Conservation (phyloP, 2,329 filamentous ascomycete genomes). For the Aspergillus sp. region DNA sequence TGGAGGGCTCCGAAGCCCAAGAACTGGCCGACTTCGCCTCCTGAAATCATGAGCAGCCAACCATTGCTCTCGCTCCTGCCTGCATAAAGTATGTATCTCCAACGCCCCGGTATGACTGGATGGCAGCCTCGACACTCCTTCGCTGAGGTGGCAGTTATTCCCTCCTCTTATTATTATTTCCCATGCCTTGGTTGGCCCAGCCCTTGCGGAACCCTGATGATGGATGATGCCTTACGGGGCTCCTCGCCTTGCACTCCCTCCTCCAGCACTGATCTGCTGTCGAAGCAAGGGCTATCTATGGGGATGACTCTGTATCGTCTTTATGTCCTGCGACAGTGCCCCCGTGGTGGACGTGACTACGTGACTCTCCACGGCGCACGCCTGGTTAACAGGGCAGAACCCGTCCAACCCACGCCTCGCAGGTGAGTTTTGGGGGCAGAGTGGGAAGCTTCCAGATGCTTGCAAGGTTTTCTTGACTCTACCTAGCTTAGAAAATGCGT, state of each 20-base stretch:
- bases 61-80: conserved; percentile 20
- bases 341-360: not conserved
- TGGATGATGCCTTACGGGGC: conserved; percentile 9
- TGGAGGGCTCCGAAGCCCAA: conserved; percentile 8
- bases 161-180: conserved; percentile 8
- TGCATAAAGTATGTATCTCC: conserved; percentile 18
- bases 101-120: conserved; percentile 14
- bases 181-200: conserved; percentile 16
- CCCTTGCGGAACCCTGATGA: conserved; percentile 11
- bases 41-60: conserved; percentile 26
- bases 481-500: not conserved
- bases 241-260: not conserved
- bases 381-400: not conserved
- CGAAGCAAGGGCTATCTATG: conserved; percentile 8
- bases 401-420: conserved; percentile 2
- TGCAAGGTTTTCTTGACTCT: not conserved
- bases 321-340: not conserved
- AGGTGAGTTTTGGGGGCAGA: not conserved
- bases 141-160: conserved; percentile 15
- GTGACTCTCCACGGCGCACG: not conserved
- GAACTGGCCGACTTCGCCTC: conserved; percentile 25
- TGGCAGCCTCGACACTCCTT: not conserved
- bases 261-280: not conserved
- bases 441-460: not conserved
- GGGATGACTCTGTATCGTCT: not conserved